Conservation (phyloP, 345 rosid species). For the Toxicodendron radicans region DNA sequence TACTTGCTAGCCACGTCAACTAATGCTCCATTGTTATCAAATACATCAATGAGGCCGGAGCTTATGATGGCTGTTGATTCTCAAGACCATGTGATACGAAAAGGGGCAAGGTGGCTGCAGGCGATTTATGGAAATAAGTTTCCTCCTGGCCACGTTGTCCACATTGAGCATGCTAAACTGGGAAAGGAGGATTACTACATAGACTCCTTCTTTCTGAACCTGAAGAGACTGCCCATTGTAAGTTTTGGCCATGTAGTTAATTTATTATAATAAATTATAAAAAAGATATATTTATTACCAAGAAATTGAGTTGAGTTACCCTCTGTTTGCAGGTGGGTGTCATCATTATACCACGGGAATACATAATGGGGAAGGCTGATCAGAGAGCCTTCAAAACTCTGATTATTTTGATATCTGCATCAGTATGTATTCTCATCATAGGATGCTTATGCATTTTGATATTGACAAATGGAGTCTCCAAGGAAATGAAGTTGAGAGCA, state of each 20-base stretch:
- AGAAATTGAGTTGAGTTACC: constrained; percentile 1
- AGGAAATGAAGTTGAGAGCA: constrained; percentile 98
- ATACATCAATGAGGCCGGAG: constrained; percentile 64
- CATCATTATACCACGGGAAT: constrained; percentile 83
- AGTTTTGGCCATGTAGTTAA: constrained; percentile 25
- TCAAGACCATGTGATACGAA: constrained; percentile 58
- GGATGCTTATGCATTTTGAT: constrained; percentile 93
- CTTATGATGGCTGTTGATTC: constrained; percentile 85
- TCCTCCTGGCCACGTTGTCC: constrained; percentile 67
- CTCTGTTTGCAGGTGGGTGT: constrained; percentile 76
- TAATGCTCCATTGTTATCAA: constrained; percentile 73
- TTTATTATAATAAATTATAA: neutral
- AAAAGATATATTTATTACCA: neutral
- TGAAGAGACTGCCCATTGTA: constrained; percentile 94
- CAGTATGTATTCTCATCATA: constrained; percentile 73
- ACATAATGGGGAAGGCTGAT: constrained; percentile 92
- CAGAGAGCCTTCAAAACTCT: constrained; percentile 89
- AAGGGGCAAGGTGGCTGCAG: constrained; percentile 87
- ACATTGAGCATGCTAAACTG: constrained; percentile 71
- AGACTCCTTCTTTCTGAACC: constrained; percentile 88
- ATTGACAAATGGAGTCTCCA: constrained; percentile 93
- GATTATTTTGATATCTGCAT: constrained; percentile 82
- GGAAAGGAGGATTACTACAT: constrained; percentile 71
- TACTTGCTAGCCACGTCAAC: constrained; percentile 95
- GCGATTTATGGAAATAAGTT: constrained; percentile 63